Conservation (phyloP, 495 filamentous ascomycete genomes). For the Trichocladium uniseriatum region DNA sequence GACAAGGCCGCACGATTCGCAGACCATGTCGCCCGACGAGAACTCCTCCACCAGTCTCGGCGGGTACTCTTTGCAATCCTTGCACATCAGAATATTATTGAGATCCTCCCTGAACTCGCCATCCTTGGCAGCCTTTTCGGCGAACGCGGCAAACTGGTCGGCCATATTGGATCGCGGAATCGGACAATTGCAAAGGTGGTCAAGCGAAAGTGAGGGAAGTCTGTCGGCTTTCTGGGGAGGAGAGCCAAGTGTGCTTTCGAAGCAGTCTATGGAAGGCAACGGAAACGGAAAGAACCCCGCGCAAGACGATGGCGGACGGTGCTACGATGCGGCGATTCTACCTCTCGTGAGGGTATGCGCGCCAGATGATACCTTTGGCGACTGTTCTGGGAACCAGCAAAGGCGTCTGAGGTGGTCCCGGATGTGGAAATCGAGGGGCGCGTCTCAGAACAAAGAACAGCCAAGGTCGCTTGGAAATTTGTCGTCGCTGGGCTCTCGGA, state of each 20-base stretch:
- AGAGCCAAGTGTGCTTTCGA: too few species aligned
- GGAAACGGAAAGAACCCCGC: background rate
- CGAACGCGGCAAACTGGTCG: background rate
- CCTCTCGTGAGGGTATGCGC: background rate
- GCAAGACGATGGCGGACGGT: background rate
- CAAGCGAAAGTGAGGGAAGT: background rate
- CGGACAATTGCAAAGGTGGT: background rate
- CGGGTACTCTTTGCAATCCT: slow-evolving; percentile 81
- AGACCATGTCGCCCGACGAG: slow-evolving; percentile 85
- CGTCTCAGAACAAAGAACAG: slow-evolving; percentile 23
- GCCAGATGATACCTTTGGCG: background rate
- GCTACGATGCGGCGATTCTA: too few species aligned
- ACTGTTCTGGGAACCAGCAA: slow-evolving; percentile 27
- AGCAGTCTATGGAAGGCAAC: background rate
- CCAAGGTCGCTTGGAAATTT: background rate
- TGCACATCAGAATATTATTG: slow-evolving; percentile 71
- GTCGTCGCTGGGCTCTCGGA: background rate
- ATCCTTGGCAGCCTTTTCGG: slow-evolving; percentile 6
- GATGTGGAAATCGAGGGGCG: slow-evolving; percentile 1
- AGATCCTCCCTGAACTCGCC: slow-evolving; percentile 51
- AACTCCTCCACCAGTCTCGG: slow-evolving; percentile 91
- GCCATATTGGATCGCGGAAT: slow-evolving; percentile 8
- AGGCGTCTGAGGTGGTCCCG: slow-evolving; percentile 23
- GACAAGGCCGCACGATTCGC: slow-evolving; percentile 84
- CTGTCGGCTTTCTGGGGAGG: background rate